These are phyloP conservation scores for Metschnikowia kunwiensis DNA, from an alignment of 805 yeast species.

Conservation along the genomic window DNA sequence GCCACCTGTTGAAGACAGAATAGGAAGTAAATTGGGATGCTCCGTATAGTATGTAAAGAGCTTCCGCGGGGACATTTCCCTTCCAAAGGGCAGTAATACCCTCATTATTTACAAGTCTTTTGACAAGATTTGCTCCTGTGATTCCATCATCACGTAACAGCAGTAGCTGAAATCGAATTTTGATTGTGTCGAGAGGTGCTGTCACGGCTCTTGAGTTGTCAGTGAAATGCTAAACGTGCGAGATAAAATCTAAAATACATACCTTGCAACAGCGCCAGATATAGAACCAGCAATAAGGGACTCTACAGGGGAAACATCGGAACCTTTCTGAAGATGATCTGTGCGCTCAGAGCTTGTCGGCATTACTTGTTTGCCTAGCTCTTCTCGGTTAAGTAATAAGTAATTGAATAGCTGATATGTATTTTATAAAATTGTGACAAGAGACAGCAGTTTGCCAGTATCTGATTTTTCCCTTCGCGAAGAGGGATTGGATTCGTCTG, in stretches of 20 bases:
- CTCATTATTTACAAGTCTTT: constrained; percentile 53
- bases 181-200: constrained; percentile 78
- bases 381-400: too few relatives aligned
- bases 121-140: constrained; percentile 36
- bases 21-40: constrained; percentile 78
- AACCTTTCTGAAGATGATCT: constrained; percentile 50
- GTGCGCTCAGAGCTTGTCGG: constrained; percentile 16
- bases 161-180: constrained; percentile 70
- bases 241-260: constrained; percentile 17
- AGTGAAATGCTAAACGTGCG: constrained; percentile 14
- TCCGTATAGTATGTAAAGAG: constrained; percentile 82
- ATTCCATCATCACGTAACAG: constrained; percentile 17
- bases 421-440: too few relatives aligned
- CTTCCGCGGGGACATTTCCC: constrained; percentile 90
- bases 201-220: constrained; percentile 47
- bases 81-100: constrained; percentile 86
- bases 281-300: constrained; percentile 66
- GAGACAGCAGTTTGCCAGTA: too few relatives aligned
- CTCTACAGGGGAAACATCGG: constrained; percentile 48
- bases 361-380: too few relatives aligned
- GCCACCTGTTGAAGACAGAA: constrained; percentile 47
- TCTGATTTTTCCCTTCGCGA: too few relatives aligned
- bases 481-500: too few relatives aligned
- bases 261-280: constrained; percentile 40
- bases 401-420: too few relatives aligned